Evolutionary conservation across 805 yeast genomes (phyloP).

Genomic region (Sugiyamaella smithiae): DNA sequence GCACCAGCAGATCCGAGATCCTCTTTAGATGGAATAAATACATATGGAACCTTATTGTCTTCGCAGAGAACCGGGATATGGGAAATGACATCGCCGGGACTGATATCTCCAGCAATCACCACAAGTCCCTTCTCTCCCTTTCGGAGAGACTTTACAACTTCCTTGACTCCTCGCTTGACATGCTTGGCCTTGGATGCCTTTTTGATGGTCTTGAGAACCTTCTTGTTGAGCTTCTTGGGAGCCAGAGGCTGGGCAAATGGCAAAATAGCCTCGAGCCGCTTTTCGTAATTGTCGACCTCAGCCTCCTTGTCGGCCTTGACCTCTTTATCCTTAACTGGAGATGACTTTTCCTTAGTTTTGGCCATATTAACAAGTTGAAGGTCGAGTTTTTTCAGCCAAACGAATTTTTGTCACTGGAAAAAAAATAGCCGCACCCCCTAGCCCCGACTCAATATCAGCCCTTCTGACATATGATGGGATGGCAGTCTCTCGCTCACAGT

Average conservation of each 20-base stretch:
- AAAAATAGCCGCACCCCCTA: neutral
- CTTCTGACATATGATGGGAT: neutral
- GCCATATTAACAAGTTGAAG: neutral
- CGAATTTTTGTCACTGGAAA: neutral
- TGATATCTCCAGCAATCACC: slow-evolving; percentile 95
- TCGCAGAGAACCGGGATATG: slow-evolving; percentile 98
- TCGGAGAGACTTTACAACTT: slow-evolving; percentile 95
- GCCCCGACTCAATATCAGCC: neutral
- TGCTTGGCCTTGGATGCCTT: slow-evolving; percentile 98
- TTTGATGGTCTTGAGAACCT: slow-evolving; percentile 91
- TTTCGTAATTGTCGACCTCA: slow-evolving; percentile 75
- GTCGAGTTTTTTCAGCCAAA: neutral
- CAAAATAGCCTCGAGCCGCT: slow-evolving; percentile 82
- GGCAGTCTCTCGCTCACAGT: no score
- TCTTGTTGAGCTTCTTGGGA: slow-evolving; percentile 91
- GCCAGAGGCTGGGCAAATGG: slow-evolving; percentile 96
- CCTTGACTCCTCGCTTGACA: slow-evolving; percentile 98
- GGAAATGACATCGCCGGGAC: slow-evolving; percentile 95
- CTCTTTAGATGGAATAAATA: slow-evolving; percentile 95
- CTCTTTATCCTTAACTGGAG: slow-evolving; percentile 26
- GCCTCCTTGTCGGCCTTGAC: slow-evolving; percentile 20
- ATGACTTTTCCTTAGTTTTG: slow-evolving; percentile 3
- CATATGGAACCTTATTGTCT: slow-evolving; percentile 85
- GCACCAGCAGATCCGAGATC: slow-evolving; percentile 99
- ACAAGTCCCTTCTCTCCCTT: slow-evolving; percentile 98